phyloP scores from a whole-genome alignment of 768 basidiomycete genomes.

The Lactifluus piperatus region DNA sequence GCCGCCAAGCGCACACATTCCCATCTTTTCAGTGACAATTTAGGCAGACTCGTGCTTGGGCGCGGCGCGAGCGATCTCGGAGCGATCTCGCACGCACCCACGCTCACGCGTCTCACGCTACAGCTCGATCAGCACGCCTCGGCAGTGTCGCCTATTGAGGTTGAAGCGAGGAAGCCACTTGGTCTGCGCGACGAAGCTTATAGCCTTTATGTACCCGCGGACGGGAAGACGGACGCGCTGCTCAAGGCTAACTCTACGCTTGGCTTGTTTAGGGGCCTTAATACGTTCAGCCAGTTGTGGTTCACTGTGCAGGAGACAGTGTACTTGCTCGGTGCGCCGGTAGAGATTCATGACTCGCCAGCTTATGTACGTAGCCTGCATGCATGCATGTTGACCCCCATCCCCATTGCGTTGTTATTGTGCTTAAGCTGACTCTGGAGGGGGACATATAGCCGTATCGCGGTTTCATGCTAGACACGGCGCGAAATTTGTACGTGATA shows the following conservation, averaged over 20 bases:
- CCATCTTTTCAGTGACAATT: constrained; percentile 38
- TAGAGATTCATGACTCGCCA: constrained; percentile 37
- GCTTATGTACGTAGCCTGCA: constrained; percentile 34
- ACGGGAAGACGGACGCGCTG: constrained; percentile 30
- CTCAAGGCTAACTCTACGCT: constrained; percentile 39
- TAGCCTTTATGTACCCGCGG: constrained; percentile 30
- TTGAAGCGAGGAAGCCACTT: constrained; percentile 29
- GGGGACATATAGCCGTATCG: constrained; percentile 53
- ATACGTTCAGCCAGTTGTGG: constrained; percentile 49
- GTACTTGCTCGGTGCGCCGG: constrained; percentile 35
- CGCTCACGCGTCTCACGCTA: constrained; percentile 38
- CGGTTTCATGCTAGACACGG: constrained; percentile 74
- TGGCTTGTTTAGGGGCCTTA: constrained; percentile 45
- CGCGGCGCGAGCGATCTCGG: constrained; percentile 43
- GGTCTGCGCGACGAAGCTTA: constrained; percentile 39
- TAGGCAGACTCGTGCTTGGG: constrained; percentile 49
- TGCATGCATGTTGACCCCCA: background rate
- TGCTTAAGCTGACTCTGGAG: background rate
- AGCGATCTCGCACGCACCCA: constrained; percentile 32
- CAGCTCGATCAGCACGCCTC: constrained; percentile 28
- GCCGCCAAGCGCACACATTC: constrained; percentile 43
- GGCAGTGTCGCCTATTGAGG: constrained; percentile 24
- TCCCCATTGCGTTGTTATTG: background rate
- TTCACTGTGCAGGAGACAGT: constrained; percentile 29
- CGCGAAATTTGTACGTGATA: constrained; percentile 49